Percentiles rank a stretch among this genome's conserved stretches.
These are phyloP conservation scores for Oxyria digyna DNA, from an alignment of 148 eudicot species.

Conservation along the genomic window DNA sequence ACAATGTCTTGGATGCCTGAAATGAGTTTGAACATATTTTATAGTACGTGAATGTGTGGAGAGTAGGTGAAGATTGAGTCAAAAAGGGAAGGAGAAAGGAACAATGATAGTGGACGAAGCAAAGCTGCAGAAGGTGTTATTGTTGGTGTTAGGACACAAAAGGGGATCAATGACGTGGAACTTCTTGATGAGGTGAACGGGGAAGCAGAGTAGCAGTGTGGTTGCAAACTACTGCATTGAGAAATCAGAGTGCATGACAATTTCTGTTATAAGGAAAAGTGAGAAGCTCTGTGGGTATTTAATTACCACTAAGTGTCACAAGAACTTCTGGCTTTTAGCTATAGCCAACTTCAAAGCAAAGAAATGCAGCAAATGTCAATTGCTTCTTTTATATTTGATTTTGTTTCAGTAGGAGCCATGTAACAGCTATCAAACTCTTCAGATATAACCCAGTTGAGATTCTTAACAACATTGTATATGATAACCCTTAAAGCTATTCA, in stretches of 20 bases:
- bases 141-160: constrained; percentile 58
- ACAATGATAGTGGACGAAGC: constrained; percentile 54
- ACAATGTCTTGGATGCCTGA: too few relatives aligned
- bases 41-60: too few relatives aligned
- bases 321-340: constrained; percentile 83
- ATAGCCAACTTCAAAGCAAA: too few relatives aligned
- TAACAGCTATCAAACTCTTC: too few relatives aligned
- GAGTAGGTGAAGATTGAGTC: constrained; percentile 64
- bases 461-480: too few relatives aligned
- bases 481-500: too few relatives aligned
- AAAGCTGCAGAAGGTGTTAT: constrained; percentile 30
- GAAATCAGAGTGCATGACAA: constrained; percentile 65
- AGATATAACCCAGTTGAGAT: too few relatives aligned
- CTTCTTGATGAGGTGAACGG: constrained; percentile 37
- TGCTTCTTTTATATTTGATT: too few relatives aligned
- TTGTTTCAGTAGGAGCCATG: too few relatives aligned
- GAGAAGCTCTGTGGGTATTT: constrained; percentile 61
- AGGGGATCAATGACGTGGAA: constrained; percentile 49
- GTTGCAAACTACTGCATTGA: constrained; percentile 71
- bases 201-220: constrained; percentile 23
- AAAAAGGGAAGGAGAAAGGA: constrained; percentile 56
- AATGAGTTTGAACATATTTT: too few relatives aligned
- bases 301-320: constrained; percentile 77
- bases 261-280: constrained; percentile 71
- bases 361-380: too few relatives aligned